phyloP scores from a whole-genome alignment of 768 basidiomycete species.

The Auriscalpium microsporum region DNA sequence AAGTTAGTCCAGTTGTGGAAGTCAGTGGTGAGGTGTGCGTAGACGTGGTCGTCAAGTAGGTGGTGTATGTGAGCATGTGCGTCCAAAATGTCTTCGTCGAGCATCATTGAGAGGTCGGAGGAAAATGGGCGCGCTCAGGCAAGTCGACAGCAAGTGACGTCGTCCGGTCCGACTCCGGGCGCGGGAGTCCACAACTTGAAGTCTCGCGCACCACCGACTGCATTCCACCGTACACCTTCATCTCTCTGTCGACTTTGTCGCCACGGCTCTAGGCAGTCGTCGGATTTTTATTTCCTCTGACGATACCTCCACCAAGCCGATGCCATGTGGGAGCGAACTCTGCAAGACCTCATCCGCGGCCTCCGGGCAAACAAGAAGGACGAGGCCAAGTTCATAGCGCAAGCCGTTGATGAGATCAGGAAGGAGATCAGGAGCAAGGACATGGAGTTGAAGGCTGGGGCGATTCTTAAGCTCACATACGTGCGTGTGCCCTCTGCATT shows the following conservation, averaged over 20 bases:
- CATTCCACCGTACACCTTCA: too few species aligned
- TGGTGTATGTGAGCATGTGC: conserved; percentile 10
- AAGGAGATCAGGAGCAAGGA: conserved; percentile 88
- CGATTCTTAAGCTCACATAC: conserved; percentile 93
- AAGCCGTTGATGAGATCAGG: conserved; percentile 90
- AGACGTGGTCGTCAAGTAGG: conserved; percentile 10
- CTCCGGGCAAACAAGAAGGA: conserved; percentile 93
- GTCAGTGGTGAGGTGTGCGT: conserved; percentile 4
- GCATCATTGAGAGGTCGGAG: too few species aligned
- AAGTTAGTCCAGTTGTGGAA: conserved; percentile 7
- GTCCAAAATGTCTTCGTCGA: conserved; percentile 9
- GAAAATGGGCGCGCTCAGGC: too few species aligned
- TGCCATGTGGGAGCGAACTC: conserved; percentile 90
- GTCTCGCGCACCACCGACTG: too few species aligned
- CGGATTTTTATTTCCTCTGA: conserved; percentile 16
- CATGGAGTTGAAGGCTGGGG: conserved; percentile 94
- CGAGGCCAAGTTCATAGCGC: conserved; percentile 84
- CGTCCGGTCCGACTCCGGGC: too few species aligned
- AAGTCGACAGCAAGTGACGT: too few species aligned
- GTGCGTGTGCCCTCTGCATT: conserved; percentile 43
- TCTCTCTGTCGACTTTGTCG: too few species aligned
- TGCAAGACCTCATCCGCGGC: conserved; percentile 92
- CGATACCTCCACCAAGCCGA: conserved; percentile 12
- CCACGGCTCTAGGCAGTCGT: too few species aligned
- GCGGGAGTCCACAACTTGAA: too few species aligned